These are phyloP conservation scores for Fusarium sterilihyphosum DNA, from an alignment of 2,329 filamentous ascomycete species.

Conservation along the genomic window DNA sequence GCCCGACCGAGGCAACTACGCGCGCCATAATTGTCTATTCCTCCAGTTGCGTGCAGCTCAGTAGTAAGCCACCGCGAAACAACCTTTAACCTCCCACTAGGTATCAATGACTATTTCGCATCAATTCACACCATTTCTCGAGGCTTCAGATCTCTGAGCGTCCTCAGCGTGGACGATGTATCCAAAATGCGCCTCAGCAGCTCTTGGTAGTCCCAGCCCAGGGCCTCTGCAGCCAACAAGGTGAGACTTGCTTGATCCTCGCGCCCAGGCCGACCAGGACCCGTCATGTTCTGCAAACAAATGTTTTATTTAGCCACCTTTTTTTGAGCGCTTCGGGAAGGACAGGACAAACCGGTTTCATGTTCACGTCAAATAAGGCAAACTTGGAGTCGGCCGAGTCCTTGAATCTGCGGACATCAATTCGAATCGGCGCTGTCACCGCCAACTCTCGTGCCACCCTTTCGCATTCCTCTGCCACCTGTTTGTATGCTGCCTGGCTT, in stretches of 20 bases:
- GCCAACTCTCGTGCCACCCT: constrained; percentile 51
- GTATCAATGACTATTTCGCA: background rate
- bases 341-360: constrained; percentile 57
- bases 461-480: constrained; percentile 52
- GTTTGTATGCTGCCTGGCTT: constrained; percentile 26
- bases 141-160: background rate
- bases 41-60: background rate
- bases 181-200: constrained; percentile 16
- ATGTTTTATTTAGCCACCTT: constrained; percentile 3
- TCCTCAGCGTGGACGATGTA: constrained; percentile 17
- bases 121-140: background rate
- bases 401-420: constrained; percentile 56
- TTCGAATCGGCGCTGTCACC: constrained; percentile 56
- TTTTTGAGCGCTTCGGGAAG: background rate
- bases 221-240: constrained; percentile 21
- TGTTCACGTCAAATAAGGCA: constrained; percentile 61
- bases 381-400: constrained; percentile 48
- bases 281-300: constrained; percentile 34
- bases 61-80: constrained; percentile 15
- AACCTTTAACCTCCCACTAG: background rate
- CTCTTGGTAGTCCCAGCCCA: constrained; percentile 27
- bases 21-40: background rate
- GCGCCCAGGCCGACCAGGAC: constrained; percentile 23
- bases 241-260: constrained; percentile 36
- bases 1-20: constrained; percentile 19